Conservation (phyloP, 1,284 basidiomycete genomes). For the Microbotryomycetes sp. region DNA sequence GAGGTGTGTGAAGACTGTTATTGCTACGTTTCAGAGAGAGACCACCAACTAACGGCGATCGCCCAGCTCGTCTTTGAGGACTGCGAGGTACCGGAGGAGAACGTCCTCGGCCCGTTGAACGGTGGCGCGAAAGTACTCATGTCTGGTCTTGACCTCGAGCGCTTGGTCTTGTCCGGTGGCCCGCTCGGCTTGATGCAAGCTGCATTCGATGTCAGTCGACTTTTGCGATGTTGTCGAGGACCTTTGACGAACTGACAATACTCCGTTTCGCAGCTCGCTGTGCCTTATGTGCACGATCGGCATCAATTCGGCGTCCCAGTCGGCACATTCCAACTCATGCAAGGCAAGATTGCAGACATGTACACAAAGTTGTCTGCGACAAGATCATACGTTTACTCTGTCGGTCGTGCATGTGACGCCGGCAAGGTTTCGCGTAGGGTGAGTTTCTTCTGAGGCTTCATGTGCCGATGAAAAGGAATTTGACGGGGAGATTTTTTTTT, state of each 20-base stretch:
- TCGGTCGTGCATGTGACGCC: conserved; percentile 76
- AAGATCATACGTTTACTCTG: conserved; percentile 85
- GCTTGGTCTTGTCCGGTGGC: conserved; percentile 82
- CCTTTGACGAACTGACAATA: not conserved
- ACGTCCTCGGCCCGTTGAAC: conserved; percentile 72
- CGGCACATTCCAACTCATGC: conserved; percentile 92
- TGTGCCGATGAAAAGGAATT: not conserved
- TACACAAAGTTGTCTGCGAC: conserved; percentile 87
- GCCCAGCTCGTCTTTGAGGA: conserved; percentile 70
- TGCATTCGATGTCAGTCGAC: conserved; percentile 51
- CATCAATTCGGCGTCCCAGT: conserved; percentile 81
- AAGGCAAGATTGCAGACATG: conserved; percentile 79
- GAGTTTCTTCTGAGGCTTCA: conserved; percentile 37
- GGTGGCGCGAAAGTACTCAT: conserved; percentile 81
- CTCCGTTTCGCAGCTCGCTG: conserved; percentile 55
- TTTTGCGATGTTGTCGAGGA: not conserved
- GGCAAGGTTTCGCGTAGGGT: conserved; percentile 75
- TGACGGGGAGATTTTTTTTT: not conserved
- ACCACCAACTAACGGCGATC: not conserved
- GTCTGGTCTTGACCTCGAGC: conserved; percentile 87
- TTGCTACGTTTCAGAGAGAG: not conserved
- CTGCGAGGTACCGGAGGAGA: conserved; percentile 77
- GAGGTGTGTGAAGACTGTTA: conserved; percentile 45
- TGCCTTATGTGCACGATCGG: conserved; percentile 83
- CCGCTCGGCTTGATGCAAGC: conserved; percentile 81